Percentiles rank a stretch among this genome's conserved stretches.
phyloP scores from a whole-genome alignment of 1,284 basidiomycete genomes.

The Leucocoprinus gongylophorus region DNA sequence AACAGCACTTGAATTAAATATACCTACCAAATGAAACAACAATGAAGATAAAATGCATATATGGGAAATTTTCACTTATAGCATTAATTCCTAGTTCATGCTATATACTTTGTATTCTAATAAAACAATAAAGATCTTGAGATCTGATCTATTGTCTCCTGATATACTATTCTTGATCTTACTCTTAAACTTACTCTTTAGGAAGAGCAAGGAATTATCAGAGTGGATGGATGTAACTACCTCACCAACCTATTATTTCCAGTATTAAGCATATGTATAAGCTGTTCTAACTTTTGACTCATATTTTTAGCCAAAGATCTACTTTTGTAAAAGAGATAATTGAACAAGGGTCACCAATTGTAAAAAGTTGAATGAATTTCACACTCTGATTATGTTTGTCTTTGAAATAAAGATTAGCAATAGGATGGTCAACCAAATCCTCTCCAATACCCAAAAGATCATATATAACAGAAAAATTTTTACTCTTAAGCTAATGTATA shows the following conservation, averaged over 20 bases:
- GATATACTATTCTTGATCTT: slow-evolving; percentile 48
- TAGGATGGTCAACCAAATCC: slow-evolving; percentile 36
- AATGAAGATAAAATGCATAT: slow-evolving; percentile 36
- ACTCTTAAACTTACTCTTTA: slow-evolving; percentile 33
- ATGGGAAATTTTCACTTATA: slow-evolving; percentile 23
- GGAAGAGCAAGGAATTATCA: slow-evolving; percentile 48
- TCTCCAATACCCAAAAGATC: slow-evolving; percentile 35
- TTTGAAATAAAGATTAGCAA: slow-evolving; percentile 39
- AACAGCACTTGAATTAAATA: no score
- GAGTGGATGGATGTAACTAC: slow-evolving; percentile 51
- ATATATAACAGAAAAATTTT: slow-evolving; percentile 27
- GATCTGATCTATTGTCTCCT: slow-evolving; percentile 48
- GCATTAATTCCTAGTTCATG: not conserved
- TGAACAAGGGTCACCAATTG: slow-evolving; percentile 29
- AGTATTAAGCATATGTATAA: not conserved
- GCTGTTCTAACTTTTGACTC: slow-evolving; percentile 19
- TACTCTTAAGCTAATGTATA: slow-evolving; percentile 25
- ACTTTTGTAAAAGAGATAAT: slow-evolving; percentile 34
- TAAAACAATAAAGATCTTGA: slow-evolving; percentile 51
- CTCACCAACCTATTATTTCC: slow-evolving; percentile 44
- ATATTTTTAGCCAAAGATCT: slow-evolving; percentile 44
- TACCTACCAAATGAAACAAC: slow-evolving; percentile 31
- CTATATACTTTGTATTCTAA: slow-evolving; percentile 34
- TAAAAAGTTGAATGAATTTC: slow-evolving; percentile 34
- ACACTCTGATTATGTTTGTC: slow-evolving; percentile 41